These are phyloP conservation scores for Xylaria sp. DNA, from an alignment of 2,329 filamentous ascomycete species.

Conservation along the genomic window DNA sequence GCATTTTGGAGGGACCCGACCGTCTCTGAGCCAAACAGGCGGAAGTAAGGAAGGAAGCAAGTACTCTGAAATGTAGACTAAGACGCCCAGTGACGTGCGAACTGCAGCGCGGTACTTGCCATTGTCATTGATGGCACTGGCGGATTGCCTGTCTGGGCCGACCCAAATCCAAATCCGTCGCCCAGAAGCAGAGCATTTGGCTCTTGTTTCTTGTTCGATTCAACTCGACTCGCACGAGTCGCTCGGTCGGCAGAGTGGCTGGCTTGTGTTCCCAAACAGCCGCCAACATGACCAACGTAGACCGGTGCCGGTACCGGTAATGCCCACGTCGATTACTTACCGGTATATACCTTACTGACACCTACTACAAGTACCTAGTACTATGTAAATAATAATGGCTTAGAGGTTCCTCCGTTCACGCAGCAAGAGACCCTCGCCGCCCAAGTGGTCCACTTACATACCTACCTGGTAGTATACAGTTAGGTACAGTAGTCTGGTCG, in stretches of 20 bases:
- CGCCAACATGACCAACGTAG: not conserved
- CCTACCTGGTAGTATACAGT: no score
- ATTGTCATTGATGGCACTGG: slow-evolving; percentile 24
- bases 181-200: slow-evolving; percentile 1
- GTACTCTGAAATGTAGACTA: not conserved
- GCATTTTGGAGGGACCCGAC: slow-evolving; percentile 23
- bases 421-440: slow-evolving; percentile 17
- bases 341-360: not conserved
- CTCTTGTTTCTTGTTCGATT: no score
- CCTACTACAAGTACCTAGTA: no score
- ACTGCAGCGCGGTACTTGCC: slow-evolving; percentile 4
- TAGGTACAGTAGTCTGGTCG: no score
- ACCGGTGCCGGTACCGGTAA: not conserved
- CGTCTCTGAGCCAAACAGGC: slow-evolving; percentile 21
- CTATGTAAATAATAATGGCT: not conserved
- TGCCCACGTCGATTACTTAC: not conserved
- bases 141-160: slow-evolving; percentile 34
- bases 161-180: slow-evolving; percentile 32
- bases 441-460: slow-evolving; percentile 29
- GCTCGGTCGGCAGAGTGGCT: not conserved
- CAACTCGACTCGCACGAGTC: not conserved
- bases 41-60: slow-evolving; percentile 20
- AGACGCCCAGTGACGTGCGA: slow-evolving; percentile 22
- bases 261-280: not conserved
- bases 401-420: slow-evolving; percentile 23